These are phyloP conservation scores for Fusarium begoniae DNA, from an alignment of 2,329 filamentous ascomycete species.

Conservation along the genomic window DNA sequence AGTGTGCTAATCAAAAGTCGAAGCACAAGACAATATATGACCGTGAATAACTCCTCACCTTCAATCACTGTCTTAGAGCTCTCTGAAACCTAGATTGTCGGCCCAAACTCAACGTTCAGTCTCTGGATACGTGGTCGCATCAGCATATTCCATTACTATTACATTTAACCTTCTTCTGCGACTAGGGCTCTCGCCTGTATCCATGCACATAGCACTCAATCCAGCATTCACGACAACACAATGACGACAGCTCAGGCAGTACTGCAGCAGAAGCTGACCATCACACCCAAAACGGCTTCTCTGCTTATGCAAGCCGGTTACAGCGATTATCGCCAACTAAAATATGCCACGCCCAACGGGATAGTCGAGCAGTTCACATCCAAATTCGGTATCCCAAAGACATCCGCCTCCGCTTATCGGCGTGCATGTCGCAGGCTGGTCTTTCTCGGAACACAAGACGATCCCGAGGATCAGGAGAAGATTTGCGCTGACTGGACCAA, in stretches of 20 bases:
- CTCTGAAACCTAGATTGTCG: too few species aligned
- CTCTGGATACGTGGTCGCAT: neutral
- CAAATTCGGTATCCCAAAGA: neutral
- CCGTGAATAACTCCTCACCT: neutral
- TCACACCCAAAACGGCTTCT: neutral
- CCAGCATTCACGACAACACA: neutral
- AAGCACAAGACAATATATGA: neutral
- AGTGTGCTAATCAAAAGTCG: neutral
- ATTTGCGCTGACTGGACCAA: neutral
- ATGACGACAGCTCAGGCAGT: neutral
- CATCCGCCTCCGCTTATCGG: neutral
- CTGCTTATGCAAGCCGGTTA: neutral
- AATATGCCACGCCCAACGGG: neutral
- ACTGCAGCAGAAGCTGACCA: neutral
- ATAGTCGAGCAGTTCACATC: neutral
- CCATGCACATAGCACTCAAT: fast-evolving
- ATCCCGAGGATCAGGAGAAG: neutral
- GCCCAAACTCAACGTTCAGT: fast-evolving
- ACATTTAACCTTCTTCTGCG: too few species aligned
- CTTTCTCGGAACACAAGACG: neutral
- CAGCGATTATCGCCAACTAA: neutral
- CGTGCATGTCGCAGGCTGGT: neutral
- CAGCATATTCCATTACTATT: neutral
- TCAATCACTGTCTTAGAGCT: neutral
- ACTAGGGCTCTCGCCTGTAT: fast-evolving